These are phyloP conservation scores for Yarrowia keelungensis DNA, from an alignment of 805 yeast species.

Conservation along the genomic window DNA sequence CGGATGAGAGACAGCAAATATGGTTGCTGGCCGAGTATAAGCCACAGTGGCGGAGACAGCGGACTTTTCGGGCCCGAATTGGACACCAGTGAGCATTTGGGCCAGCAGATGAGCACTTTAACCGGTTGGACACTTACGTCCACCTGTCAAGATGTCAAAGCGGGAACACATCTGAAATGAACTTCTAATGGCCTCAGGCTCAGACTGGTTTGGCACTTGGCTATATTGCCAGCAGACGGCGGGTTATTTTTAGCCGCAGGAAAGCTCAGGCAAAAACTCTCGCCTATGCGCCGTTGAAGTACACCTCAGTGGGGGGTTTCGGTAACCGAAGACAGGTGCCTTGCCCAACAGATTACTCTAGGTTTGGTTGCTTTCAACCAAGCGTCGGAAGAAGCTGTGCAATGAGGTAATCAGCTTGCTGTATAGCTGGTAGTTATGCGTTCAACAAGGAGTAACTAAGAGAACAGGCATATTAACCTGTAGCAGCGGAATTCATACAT, in stretches of 20 bases:
- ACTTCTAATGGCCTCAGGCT: not conserved
- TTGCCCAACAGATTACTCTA: not conserved
- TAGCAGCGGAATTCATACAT: not conserved
- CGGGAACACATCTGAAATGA: not conserved
- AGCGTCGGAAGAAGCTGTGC: not conserved
- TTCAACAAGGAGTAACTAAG: not conserved
- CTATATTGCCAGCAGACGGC: not conserved
- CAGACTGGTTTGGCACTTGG: not conserved
- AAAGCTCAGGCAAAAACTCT: not conserved
- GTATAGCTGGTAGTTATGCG: not conserved
- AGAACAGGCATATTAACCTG: no score
- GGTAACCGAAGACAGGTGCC: not conserved
- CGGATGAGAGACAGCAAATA: no score
- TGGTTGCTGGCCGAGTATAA: not conserved
- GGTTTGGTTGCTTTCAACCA: conserved; percentile 1
- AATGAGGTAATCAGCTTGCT: not conserved
- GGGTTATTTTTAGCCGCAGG: not conserved
- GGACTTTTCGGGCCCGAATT: no score
- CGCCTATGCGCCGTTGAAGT: not conserved
- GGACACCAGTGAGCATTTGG: no score
- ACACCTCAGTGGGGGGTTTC: not conserved
- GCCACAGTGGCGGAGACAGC: not conserved
- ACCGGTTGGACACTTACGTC: no score
- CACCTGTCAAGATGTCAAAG: not conserved
- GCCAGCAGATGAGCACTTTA: no score